Percentiles rank a stretch among this genome's conserved stretches.
phyloP scores from a whole-genome alignment of 1,284 basidiomycete genomes.

The Baeospora myosura region DNA sequence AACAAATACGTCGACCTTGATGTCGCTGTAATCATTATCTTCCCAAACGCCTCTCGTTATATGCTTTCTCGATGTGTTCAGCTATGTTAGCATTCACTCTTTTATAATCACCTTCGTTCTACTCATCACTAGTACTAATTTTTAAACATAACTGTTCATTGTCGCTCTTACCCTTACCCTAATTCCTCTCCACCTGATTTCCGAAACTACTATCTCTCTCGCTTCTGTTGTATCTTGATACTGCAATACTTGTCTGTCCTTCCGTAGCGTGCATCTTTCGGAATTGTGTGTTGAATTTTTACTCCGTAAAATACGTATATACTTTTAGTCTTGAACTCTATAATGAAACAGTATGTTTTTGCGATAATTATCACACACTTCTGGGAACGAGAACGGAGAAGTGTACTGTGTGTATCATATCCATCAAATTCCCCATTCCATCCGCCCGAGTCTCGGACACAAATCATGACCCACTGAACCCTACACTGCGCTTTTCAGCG shows the following conservation, averaged over 20 bases:
- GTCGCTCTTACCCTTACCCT: too few species aligned
- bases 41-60: not conserved
- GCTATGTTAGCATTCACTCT: not conserved
- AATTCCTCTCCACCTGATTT: too few species aligned
- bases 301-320: not conserved
- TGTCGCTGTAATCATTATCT: not conserved
- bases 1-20: not conserved
- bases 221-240: too few species aligned
- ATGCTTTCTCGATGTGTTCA: too few species aligned
- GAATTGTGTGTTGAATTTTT: not conserved
- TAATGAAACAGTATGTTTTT: too few species aligned
- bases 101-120: not conserved
- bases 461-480: constrained; percentile 5
- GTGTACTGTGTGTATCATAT: not conserved
- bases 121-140: not conserved
- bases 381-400: not conserved
- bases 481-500: constrained; percentile 32
- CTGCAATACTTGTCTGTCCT: not conserved
- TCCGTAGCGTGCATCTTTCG: not conserved
- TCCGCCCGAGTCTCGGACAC: not conserved
- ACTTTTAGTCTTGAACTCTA: not conserved
- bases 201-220: too few species aligned
- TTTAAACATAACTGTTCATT: too few species aligned
- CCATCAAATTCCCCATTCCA: not conserved
- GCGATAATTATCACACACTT: not conserved